Evolutionary conservation across 106 monocot species (phyloP), one percentile per base, ranked within the genome.

Genomic region (Phalaenopsis equestris): DNA sequence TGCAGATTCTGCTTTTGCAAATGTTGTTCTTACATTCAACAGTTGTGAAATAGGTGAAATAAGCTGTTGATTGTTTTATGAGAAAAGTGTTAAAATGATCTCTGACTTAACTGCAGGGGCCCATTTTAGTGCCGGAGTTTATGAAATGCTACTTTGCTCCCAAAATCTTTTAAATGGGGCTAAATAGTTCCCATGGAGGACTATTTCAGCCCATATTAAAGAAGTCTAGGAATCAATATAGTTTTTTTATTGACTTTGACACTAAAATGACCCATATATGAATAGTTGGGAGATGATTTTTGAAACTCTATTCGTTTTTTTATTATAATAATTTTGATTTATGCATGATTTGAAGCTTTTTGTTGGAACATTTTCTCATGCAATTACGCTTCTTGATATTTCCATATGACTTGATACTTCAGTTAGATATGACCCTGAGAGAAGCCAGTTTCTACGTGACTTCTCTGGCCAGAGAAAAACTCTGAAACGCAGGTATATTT

Each of bases 11-110:
- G 90, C 98, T 77, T 99, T 94, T 91, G 73, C 89, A 72, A 99
- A 95, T 90, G 39, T 90, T 37, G 86, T 99, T 76, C 89, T 99
- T 72, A 99, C 91, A 47, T 95, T 93, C 86, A 99, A 99, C 80
- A 88, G 48, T 57, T 93, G 91, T 82, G 84, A 91, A 76, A 88
- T 93, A 90, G 93, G 93, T 94, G 68, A 82, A 76, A 70, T 57
- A 42, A 38, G 75, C 79, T 57, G 47, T 72, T 42, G 19, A 41
- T 56, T 30, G n/a, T 56, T 15, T 80, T 46, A 55, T 30, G 30
- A 30, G 30, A 30, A 30, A 30, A 30, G 30, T 30, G 30, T 30
- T 30, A 30, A 30, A 30, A 30, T 30, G 30, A 30, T 30, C 30
- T 30, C 30, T 30, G 30, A 30, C 30, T 30, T 30, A 30, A 30